phyloP scores from a whole-genome alignment of 352 stramenopile genomes.

The Globisporangium barbulae region DNA sequence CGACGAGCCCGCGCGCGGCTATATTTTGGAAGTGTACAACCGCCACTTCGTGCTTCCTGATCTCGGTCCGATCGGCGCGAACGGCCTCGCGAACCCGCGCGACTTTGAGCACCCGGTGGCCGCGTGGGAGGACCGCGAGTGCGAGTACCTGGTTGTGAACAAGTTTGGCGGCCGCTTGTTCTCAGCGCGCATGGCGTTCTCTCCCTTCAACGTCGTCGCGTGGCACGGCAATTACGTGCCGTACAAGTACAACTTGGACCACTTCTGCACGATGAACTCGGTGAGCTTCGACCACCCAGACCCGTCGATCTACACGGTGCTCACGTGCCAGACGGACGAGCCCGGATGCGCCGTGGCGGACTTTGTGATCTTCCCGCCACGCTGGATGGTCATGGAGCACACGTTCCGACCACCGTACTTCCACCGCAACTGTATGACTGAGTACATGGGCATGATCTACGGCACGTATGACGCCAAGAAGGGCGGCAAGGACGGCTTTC shows the following conservation, averaged over 20 bases:
- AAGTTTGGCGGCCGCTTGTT: constrained; percentile 93
- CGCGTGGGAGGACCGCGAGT: constrained; percentile 86
- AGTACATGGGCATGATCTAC: constrained; percentile 98
- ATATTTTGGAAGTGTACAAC: constrained; percentile 95
- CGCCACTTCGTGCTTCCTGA: constrained; percentile 95
- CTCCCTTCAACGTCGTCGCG: constrained; percentile 97
- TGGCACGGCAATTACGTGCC: constrained; percentile 98
- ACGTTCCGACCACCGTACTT: constrained; percentile 94
- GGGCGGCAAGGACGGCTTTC: constrained; percentile 82
- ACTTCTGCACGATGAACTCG: constrained; percentile 95
- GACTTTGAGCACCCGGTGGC: constrained; percentile 94
- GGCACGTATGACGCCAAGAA: constrained; percentile 96
- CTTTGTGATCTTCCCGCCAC: constrained; percentile 97
- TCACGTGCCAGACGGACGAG: constrained; percentile 94
- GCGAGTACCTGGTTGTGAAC: constrained; percentile 67
- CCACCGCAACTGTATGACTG: constrained; percentile 96
- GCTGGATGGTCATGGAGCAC: constrained; percentile 92
- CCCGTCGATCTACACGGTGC: constrained; percentile 96
- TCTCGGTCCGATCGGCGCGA: constrained; percentile 94
- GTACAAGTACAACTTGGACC: constrained; percentile 96
- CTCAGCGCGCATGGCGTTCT: constrained; percentile 75
- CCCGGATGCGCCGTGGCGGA: constrained; percentile 93
- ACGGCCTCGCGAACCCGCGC: constrained; percentile 94
- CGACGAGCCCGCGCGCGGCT: constrained; percentile 86
- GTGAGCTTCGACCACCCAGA: constrained; percentile 97